Conservation (phyloP, 2,329 filamentous ascomycete species). For the Aspergillus spinulosporus region DNA sequence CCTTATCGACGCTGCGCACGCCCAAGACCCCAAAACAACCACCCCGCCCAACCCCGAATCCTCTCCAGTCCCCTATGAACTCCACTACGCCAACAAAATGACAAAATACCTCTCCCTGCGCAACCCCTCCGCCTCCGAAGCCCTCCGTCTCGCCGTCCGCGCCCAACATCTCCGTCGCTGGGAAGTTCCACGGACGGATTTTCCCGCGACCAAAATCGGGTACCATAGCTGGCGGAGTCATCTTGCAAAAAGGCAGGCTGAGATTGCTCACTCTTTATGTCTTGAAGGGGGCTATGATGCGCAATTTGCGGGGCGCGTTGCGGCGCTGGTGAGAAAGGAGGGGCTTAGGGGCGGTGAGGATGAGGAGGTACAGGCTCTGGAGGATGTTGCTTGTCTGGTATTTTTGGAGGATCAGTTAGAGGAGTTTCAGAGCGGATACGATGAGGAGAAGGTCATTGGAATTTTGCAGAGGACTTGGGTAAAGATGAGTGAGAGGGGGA, state of each 20-base stretch:
- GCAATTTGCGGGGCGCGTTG: constrained; percentile 63
- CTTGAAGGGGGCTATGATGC: constrained; percentile 50
- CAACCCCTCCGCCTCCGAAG: constrained; percentile 62
- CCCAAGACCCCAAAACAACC: constrained; percentile 62
- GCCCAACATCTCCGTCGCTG: constrained; percentile 84
- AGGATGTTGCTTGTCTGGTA: constrained; percentile 83
- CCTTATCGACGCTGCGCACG: constrained; percentile 73
- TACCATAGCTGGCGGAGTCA: constrained; percentile 79
- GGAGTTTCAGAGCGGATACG: constrained; percentile 66
- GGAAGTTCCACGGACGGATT: constrained; percentile 74
- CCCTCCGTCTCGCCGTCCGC: constrained; percentile 72
- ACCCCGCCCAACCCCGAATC: constrained; percentile 31
- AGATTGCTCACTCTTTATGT: constrained; percentile 59
- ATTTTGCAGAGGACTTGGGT: constrained; percentile 74
- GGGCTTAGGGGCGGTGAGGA: constrained; percentile 56
- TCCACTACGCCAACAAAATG: constrained; percentile 80
- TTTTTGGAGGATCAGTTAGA: constrained; percentile 88
- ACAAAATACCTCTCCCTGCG: constrained; percentile 68
- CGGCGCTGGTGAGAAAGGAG: constrained; percentile 75
- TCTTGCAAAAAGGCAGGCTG: constrained; percentile 70
- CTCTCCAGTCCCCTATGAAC: constrained; percentile 66
- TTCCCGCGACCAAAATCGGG: constrained; percentile 71
- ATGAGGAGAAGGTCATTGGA: constrained; percentile 72
- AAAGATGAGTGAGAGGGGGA: constrained; percentile 68
- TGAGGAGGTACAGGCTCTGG: constrained; percentile 66